Percentiles rank a stretch among this genome's conserved stretches.
Evolutionary conservation across 2,329 filamentous ascomycete genomes (phyloP).

Genomic region (Fusarium gaditjirri): DNA sequence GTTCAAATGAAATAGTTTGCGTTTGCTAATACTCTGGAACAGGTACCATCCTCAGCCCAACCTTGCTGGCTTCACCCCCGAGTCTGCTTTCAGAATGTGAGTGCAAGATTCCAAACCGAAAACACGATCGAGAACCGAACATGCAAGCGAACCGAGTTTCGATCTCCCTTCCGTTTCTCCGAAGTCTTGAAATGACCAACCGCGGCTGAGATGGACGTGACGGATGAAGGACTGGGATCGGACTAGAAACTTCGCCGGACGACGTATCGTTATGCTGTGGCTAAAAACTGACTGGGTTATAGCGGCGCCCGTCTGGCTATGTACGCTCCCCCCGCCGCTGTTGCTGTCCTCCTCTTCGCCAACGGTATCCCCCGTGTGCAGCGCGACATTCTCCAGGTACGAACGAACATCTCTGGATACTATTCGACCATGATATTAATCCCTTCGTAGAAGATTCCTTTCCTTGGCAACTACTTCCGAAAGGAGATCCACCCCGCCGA

Average conservation of each 20-base stretch:
- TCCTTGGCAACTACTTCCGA: slow-evolving; percentile 62
- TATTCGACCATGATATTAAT: slow-evolving; percentile 36
- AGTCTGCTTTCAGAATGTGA: slow-evolving; percentile 63
- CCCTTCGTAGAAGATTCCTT: slow-evolving; percentile 62
- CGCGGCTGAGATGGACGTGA: background rate
- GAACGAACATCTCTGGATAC: slow-evolving; percentile 4
- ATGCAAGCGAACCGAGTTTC: slow-evolving; percentile 20
- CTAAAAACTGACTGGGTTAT: slow-evolving; percentile 28
- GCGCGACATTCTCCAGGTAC: slow-evolving; percentile 67
- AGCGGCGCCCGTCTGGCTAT: slow-evolving; percentile 64
- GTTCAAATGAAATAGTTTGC: background rate
- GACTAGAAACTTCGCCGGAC: background rate
- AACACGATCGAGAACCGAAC: background rate
- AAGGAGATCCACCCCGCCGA: slow-evolving; percentile 68
- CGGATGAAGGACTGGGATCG: background rate
- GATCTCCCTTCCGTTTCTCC: slow-evolving; percentile 38
- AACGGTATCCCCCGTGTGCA: slow-evolving; percentile 71
- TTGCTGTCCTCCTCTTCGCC: slow-evolving; percentile 68
- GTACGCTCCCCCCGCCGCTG: slow-evolving; percentile 67
- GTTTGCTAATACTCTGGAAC: slow-evolving; percentile 44
- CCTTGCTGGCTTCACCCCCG: slow-evolving; percentile 62
- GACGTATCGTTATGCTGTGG: background rate
- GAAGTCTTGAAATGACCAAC: slow-evolving; percentile 11
- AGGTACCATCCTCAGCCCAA: slow-evolving; percentile 71
- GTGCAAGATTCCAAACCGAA: slow-evolving; percentile 39